Percentiles rank a stretch among this genome's conserved stretches.
phyloP scores from a whole-genome alignment of 1,284 basidiomycete genomes.

The Cutaneotrichosporon sp. region DNA sequence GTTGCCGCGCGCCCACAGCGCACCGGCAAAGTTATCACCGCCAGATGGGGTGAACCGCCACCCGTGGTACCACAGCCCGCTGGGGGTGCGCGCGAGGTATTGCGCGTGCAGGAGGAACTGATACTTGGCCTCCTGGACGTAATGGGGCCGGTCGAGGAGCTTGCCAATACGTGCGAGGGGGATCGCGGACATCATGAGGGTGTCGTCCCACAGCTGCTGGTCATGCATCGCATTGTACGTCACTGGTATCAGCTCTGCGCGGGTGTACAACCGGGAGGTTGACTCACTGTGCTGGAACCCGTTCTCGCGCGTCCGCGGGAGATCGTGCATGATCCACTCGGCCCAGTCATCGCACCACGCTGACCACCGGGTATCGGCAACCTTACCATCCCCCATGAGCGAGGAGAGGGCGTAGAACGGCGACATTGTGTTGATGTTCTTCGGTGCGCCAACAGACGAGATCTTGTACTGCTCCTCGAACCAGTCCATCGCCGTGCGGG shows the following conservation, averaged over 20 bases:
- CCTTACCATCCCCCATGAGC: constrained; percentile 46
- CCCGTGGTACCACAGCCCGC: constrained; percentile 52
- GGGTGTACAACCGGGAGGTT: constrained; percentile 41
- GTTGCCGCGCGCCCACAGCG: constrained; percentile 65
- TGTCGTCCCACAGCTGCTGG: constrained; percentile 67
- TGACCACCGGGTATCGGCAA: constrained; percentile 37
- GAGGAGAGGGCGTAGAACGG: constrained; percentile 62
- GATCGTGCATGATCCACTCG: constrained; percentile 64
- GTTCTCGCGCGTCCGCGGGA: constrained; percentile 60
- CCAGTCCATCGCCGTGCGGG: constrained; percentile 61
- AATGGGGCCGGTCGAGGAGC: constrained; percentile 58
- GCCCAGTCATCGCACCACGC: constrained; percentile 61
- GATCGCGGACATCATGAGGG: constrained; percentile 62
- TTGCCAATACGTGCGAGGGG: constrained; percentile 64
- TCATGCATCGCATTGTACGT: constrained; percentile 61
- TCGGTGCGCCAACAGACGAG: constrained; percentile 58
- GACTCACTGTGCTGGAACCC: constrained; percentile 61
- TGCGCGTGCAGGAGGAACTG: constrained; percentile 41
- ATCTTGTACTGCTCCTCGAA: constrained; percentile 60
- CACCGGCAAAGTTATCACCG: constrained; percentile 57
- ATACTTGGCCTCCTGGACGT: constrained; percentile 58
- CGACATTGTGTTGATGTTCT: constrained; percentile 70
- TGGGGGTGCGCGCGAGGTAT: constrained; percentile 37
- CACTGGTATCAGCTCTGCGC: constrained; percentile 34
- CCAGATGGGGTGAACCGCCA: constrained; percentile 36